Base-by-base conservation (phyloP, 148 eudicot genomes). In the Euryodendron excelsum region DNA sequence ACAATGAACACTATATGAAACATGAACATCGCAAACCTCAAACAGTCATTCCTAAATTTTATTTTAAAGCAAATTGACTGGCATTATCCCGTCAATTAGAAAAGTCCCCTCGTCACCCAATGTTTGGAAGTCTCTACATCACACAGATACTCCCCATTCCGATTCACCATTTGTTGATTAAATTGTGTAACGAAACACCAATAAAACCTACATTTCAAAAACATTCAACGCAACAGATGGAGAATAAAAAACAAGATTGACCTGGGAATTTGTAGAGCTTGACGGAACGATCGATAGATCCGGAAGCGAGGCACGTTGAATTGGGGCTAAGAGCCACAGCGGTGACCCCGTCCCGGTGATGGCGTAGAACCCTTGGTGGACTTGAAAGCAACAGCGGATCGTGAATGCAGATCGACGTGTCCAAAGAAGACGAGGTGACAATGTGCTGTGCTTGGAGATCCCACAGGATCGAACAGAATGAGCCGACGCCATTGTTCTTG, bases 221-320 rank as follows among this genome's bases (percentile, higher is more conserved):
- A 75, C 23, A 39, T 12, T 39, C 2, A 0, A 1, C 50, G 15
- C 21, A 13, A 14, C n/a, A n/a, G 62, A 59, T 25, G 25, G 47
- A 41, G 23, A 39, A 11, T 20, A 25, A 6, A 78, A 70, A 20
- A 8, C 33, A 67, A 36, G 27, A 76, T 31, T 61, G 69, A 96
- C 98, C 87, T n/a, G 99, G 99, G 80, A 96, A 96, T 77, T 88
- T 96, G 81, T 91, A 96, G 74, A 96, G 93, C 78, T 96, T 96
- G 75, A 96, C 99, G n/a, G 93, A 87, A 44, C 84, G 97, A 48
- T 96, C 98, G 25, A 89, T 52, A 37, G 99, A 93, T 63, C 89
- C 99, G 28, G 99, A 96, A 68, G 98, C 99, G 23, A 96, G 97
- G 78, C 97, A 96, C 2, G 98, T 96, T 5, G 98, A 96, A 74